phyloP scores from a whole-genome alignment of 768 basidiomycete species.

The Mycena vitilis region DNA sequence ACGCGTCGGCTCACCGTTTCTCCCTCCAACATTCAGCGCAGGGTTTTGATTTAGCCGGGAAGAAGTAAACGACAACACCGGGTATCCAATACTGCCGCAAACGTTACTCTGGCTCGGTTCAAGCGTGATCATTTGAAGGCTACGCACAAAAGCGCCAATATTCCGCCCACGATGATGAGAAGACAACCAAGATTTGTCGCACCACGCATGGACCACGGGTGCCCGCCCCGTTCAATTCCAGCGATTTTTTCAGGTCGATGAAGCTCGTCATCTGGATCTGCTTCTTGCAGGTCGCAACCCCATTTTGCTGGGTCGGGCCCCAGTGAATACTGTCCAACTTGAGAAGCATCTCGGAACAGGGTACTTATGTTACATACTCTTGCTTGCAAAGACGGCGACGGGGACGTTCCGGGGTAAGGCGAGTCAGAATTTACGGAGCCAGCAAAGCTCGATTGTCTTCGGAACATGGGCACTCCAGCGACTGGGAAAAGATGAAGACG shows the following conservation, averaged over 20 bases:
- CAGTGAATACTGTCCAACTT: constrained; percentile 57
- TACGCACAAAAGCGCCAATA: constrained; percentile 33
- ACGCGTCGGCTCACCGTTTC: constrained; percentile 38
- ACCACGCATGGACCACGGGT: constrained; percentile 69
- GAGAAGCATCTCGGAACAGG: constrained; percentile 2
- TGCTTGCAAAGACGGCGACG: constrained; percentile 31
- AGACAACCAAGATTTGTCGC: constrained; percentile 73
- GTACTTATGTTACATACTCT: constrained; percentile 37
- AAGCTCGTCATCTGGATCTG: constrained; percentile 57
- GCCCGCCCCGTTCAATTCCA: constrained; percentile 59
- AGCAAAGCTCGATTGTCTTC: constrained; percentile 30
- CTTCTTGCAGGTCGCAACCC: constrained; percentile 58
- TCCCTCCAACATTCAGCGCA: constrained; percentile 61
- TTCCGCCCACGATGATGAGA: constrained; percentile 45
- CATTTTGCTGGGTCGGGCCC: constrained; percentile 67
- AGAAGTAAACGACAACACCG: constrained; percentile 46
- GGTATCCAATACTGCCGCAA: constrained; percentile 49
- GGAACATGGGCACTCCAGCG: constrained; percentile 26
- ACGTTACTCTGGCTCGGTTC: not conserved
- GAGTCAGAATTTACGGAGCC: constrained; percentile 35
- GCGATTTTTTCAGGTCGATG: constrained; percentile 38
- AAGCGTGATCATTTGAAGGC: not conserved
- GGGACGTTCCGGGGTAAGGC: constrained; percentile 35
- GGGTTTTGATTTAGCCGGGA: constrained; percentile 41
- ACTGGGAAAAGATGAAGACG: constrained; percentile 19